Evolutionary conservation across 257 asterid species (phyloP), one percentile per base, ranked within the genome.

Genomic region (Przewalskia tangutica): DNA sequence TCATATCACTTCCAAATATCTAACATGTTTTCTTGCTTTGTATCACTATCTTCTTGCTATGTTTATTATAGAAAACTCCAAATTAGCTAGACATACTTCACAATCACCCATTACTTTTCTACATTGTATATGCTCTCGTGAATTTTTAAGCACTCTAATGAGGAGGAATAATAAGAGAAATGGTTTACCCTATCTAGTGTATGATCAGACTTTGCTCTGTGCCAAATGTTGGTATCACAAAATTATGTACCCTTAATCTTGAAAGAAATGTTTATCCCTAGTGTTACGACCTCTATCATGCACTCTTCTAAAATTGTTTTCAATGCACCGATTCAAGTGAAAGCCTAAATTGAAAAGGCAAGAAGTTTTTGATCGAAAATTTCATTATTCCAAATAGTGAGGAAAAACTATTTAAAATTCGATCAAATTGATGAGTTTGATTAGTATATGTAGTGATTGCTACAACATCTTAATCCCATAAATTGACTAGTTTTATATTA

Each of bases 1-100:
- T 77, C 87, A 82, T 79, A 63, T 87, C 85, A 84, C 77, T 75
- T 79, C 71, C 71, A 80, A 79, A 85, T 66, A 34, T 20, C 16
- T 34, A 42, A 80, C 84, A 79, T 73, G 50, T 59, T 51, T 64
- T 44, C 20, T 56, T 27, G 71, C 50, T 75, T 71, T 78, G 34
- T 7, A 56, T 79, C 79, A 3, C 54, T 36, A 63, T 70, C 67
- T 82, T 46, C 55, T 51, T 66, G 60, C 17, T 42, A 11, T 77
- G 62, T 68, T 77, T 55, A 2, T 48, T 3, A 13, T 50, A 23
- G 46, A 14, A 6, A 75, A 75, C 62, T 50, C 80, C 62, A 50
- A 50, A 12, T 23, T 73, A 23, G 62, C 79, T 44, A 70, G 7
- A 11, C 48, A 66, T 71, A 71, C 59, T 46, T 46, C 42, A 12